Base-by-base conservation (phyloP, 192 early-diverging fungal genomes). In the Coemansia erecta region DNA sequence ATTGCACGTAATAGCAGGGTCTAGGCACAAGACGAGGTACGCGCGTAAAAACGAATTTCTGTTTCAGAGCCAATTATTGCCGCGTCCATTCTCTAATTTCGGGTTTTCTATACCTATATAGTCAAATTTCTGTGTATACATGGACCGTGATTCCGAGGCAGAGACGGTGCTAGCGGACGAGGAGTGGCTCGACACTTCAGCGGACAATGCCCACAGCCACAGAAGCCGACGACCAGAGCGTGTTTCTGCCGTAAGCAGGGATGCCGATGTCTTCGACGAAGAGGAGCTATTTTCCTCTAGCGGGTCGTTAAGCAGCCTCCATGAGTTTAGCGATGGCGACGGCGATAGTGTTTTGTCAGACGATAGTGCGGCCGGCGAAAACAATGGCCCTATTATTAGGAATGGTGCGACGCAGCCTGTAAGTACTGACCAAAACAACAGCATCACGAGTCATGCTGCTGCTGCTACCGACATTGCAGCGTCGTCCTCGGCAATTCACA, bases 271-370 rank as follows among this genome's bases (percentile, higher is more conserved):
- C 18, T 77, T 77, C 52, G 69, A 77, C 35, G 74, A 77, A 15
- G 74, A 77, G 24, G 74, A 71, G 55, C 48, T 71, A 12, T 77
- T 77, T 47, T 77, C 74, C 8, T 47, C 74, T 0, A 77, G 74
- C 40, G 68, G 74, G 14, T 77, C 74, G 12, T 48, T 77, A 23
- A 77, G 74, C 53, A 77, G 74, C 22, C 51, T 77, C 37, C 63
- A 77, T 35, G 74, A 71, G 64, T 77, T 77, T 56, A 77, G 74
- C 53, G 74, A 69, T 21, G 58, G 28, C 6, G 71, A 63, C 12
- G 42, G 51, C 31, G 58, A 47, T 22, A 49, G 53, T 42, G 35
- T 23, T 13, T 19, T 8, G 5, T 55, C 53, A 1, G 40, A 55
- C 8, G 23, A 55, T 42, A 23, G 53, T 40, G 35, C 28, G 7